Evolutionary conservation across 2,329 filamentous ascomycete species (phyloP).

Genomic region (Fonsecaea multimorphosa): DNA sequence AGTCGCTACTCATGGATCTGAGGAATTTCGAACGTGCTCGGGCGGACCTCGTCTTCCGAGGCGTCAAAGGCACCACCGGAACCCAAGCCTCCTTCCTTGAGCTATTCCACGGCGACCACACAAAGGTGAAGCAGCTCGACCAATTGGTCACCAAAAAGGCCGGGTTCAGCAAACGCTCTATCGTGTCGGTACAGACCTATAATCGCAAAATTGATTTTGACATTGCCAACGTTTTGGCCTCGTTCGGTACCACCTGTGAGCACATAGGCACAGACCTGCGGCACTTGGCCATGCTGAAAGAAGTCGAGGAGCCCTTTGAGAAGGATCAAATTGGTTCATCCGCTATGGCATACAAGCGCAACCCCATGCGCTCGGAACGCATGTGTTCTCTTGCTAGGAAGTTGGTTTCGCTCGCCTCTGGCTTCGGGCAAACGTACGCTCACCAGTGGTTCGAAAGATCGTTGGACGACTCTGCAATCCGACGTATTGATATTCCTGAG

Average conservation of each 20-base stretch:
- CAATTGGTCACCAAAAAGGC: conserved; percentile 69
- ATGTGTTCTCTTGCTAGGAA: conserved; percentile 65
- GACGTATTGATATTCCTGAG: conserved; percentile 66
- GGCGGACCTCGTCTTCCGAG: conserved; percentile 74
- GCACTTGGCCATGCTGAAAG: conserved; percentile 76
- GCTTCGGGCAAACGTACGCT: conserved; percentile 70
- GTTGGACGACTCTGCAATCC: conserved; percentile 56
- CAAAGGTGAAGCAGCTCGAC: conserved; percentile 67
- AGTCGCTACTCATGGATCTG: conserved; percentile 77
- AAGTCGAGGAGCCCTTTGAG: conserved; percentile 84
- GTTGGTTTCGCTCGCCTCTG: conserved; percentile 59
- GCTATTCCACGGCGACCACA: conserved; percentile 66
- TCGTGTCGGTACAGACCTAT: conserved; percentile 75
- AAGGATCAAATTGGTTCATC: conserved; percentile 75
- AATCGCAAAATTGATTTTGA: conserved; percentile 81
- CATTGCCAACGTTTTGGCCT: conserved; percentile 79
- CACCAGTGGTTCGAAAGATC: conserved; percentile 79
- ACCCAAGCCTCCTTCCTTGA: conserved; percentile 79
- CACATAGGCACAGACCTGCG: conserved; percentile 77
- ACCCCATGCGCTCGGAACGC: conserved; percentile 64
- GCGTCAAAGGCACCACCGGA: conserved; percentile 74
- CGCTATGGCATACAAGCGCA: conserved; percentile 72
- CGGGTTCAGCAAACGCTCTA: conserved; percentile 60
- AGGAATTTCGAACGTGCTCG: conserved; percentile 73
- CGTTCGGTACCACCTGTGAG: conserved; percentile 78